phyloP scores from a whole-genome alignment of 768 basidiomycete genomes.

The Psilocybe tampanensis region DNA sequence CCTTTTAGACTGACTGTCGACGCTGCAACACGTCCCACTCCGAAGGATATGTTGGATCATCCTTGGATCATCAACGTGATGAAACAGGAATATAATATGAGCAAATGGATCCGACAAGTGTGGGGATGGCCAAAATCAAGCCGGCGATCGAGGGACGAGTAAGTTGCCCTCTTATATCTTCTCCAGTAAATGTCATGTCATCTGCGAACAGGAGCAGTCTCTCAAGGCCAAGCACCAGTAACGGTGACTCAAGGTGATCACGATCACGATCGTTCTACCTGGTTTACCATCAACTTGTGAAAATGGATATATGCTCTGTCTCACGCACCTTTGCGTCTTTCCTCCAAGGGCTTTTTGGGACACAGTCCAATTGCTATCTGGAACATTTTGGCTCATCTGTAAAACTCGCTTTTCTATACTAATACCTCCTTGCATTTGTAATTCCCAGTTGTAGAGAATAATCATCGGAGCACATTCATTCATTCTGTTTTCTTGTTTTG shows the following conservation, averaged over 20 bases:
- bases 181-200: background rate
- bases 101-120: conserved; percentile 82
- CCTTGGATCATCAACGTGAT: conserved; percentile 80
- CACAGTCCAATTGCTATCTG: conserved; percentile 1
- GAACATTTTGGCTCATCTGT: conserved; percentile 6
- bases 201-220: conserved; percentile 20
- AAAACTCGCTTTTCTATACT: conserved; percentile 10
- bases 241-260: conserved; percentile 16
- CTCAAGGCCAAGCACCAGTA: conserved; percentile 35
- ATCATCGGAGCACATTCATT: conserved; percentile 6
- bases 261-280: background rate
- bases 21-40: conserved; percentile 70
- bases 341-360: background rate
- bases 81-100: conserved; percentile 87
- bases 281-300: background rate
- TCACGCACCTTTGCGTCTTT: background rate
- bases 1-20: conserved; percentile 68
- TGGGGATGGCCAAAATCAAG: conserved; percentile 73
- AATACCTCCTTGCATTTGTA: conserved; percentile 22
- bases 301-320: background rate
- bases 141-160: conserved; percentile 49
- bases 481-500: background rate
- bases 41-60: conserved; percentile 81
- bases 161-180: conserved; percentile 17
- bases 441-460: conserved; percentile 18